Base-by-base conservation (phyloP, 2,329 filamentous ascomycete genomes). In the Fusarium luffae region DNA sequence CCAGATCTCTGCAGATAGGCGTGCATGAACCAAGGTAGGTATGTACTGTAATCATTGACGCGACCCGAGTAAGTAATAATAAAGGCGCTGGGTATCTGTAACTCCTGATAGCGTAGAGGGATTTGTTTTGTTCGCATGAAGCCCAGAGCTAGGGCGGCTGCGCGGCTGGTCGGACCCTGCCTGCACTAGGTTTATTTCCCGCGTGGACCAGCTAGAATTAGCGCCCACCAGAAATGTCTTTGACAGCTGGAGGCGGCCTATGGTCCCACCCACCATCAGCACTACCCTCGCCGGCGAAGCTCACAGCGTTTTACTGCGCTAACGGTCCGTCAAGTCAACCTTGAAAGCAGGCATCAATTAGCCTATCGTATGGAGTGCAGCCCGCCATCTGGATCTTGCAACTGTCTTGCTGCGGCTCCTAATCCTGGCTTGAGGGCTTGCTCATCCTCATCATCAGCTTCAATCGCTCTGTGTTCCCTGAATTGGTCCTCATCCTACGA, bases 251-350 rank as follows among this genome's bases (percentile, higher is more conserved):
- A 34, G 32, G 50, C 71, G 71, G 28, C 28, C 12, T 13, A 73
- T 68, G 68, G 71, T 70, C 66, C 71, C 72, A 74, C 71, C 40
- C 63, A 68, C 57, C 54, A 67, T 44, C 50, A 21, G 32, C 47
- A 63, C 52, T 57, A 59, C 47, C 43, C 37, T 37, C 32, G 16
- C 32, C 16, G 16, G 43, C 50, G 40, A 70, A 68, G 63, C 63
- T 72, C 64, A 59, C 59, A 56, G 52, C 48, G 58, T 66, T 58
- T 73, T 55, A 58, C 34, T 73, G 61, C 64, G 68, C 49, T 27
- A 72, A 66, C 58, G 63, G 68, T 63, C 70, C 55, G 43, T 50
- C 52, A 49, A 55, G 50, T 59, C 56, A 64, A 30, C 28, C 28
- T 30, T 30, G 28, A 30, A 50, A 51, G 21, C 46, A n/a, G 32